These are phyloP conservation scores for Talaromyces sp. DNA, from an alignment of 2,329 filamentous ascomycete genomes.

Conservation along the genomic window DNA sequence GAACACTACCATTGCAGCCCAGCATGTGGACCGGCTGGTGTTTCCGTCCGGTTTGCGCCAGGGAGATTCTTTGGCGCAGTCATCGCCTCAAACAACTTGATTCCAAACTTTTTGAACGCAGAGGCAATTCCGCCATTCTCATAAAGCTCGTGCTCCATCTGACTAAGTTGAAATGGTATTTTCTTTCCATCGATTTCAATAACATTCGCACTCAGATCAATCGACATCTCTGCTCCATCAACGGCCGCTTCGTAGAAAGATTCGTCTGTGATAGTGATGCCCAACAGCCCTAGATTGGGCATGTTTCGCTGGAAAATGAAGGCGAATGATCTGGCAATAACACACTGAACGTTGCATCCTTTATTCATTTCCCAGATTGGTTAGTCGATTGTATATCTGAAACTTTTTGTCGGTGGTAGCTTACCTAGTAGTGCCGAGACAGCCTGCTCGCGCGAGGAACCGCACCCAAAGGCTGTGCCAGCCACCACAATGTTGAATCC, in stretches of 20 bases:
- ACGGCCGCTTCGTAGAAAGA: slow-evolving; percentile 32
- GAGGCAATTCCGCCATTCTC: slow-evolving; percentile 32
- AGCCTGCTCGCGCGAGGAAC: slow-evolving; percentile 42
- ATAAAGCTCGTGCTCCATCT: slow-evolving; percentile 36
- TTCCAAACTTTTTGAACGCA: slow-evolving; percentile 37
- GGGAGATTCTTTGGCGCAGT: slow-evolving; percentile 9
- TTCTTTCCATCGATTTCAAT: slow-evolving; percentile 18
- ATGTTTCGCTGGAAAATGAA: slow-evolving; percentile 45
- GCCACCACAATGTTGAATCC: slow-evolving; percentile 41
- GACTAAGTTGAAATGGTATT: slow-evolving; percentile 31
- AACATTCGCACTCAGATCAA: slow-evolving; percentile 24
- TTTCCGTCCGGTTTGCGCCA: neutral
- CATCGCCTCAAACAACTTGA: slow-evolving; percentile 25
- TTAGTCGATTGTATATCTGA: neutral
- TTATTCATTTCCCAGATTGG: neutral
- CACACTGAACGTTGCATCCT: slow-evolving; percentile 33
- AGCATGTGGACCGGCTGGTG: neutral
- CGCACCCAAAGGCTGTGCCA: slow-evolving; percentile 42
- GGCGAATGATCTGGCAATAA: slow-evolving; percentile 41
- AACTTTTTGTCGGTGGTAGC: neutral
- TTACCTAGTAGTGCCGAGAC: slow-evolving; percentile 34
- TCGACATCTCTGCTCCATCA: slow-evolving; percentile 31
- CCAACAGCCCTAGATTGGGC: slow-evolving; percentile 41
- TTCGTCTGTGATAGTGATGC: slow-evolving; percentile 35
- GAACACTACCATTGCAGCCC: slow-evolving; percentile 4